These are phyloP conservation scores for Mycena venus DNA, from an alignment of 768 basidiomycete species.

Conservation along the genomic window DNA sequence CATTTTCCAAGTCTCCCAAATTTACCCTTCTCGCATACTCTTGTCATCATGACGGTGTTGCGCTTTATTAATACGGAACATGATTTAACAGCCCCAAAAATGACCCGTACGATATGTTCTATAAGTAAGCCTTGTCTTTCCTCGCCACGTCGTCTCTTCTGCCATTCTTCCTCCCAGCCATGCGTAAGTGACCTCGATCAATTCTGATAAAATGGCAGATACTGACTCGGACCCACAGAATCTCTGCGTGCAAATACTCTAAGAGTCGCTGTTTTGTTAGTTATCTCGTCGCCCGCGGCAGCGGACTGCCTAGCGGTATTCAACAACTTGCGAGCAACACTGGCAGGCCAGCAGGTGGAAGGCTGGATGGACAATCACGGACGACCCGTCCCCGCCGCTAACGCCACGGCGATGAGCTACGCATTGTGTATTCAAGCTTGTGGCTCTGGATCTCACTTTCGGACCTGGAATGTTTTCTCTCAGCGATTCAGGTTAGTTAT, in stretches of 20 bases:
- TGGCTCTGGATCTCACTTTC: neutral
- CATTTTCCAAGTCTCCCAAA: no score
- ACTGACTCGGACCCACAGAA: neutral
- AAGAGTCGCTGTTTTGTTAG: neutral
- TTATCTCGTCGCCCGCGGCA: neutral
- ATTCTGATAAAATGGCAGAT: neutral
- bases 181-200: neutral
- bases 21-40: no score
- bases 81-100: no score
- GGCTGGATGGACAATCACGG: conserved; percentile 1
- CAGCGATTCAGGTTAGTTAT: conserved; percentile 14
- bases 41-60: no score
- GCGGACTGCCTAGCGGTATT: neutral
- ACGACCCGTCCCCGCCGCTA: neutral
- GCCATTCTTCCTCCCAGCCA: neutral
- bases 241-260: neutral
- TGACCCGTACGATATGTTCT: no score
- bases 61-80: no score
- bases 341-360: neutral
- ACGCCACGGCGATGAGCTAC: conserved; percentile 22
- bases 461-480: conserved; percentile 6
- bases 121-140: no score
- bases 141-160: no score
- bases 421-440: conserved; percentile 6
- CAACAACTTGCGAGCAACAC: neutral